Percentiles rank a stretch among this genome's conserved stretches.
Conservation (phyloP, 192 early-diverging fungal genomes). For the Allomyces arbusculus region DNA sequence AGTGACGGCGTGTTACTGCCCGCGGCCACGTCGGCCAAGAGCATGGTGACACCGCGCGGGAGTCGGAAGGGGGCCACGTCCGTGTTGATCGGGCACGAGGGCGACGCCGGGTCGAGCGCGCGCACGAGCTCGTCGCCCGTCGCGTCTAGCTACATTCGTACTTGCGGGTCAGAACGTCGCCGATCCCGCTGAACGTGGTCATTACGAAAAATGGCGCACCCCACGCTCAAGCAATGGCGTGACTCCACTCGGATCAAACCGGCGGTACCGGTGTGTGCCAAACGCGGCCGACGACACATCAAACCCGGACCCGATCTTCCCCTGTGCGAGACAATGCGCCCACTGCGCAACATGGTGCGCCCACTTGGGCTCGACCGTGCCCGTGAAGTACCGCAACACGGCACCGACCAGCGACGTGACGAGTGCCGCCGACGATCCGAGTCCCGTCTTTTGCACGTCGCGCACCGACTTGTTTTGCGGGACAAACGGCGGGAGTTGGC, state of each 20-base stretch:
- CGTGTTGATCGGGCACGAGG: conserved; percentile 18
- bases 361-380: conserved; percentile 17
- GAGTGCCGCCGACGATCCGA: conserved; percentile 92
- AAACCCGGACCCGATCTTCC: conserved; percentile 92
- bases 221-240: conserved; percentile 1
- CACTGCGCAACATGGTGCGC: conserved; percentile 80
- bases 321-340: conserved; percentile 90
- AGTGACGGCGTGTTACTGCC: conserved; percentile 88
- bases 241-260: conserved; percentile 57
- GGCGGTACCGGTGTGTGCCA: conserved; percentile 67
- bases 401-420: conserved; percentile 74
- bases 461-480: conserved; percentile 12
- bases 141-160: not conserved
- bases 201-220: not conserved
- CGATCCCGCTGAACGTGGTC: not conserved
- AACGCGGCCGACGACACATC: conserved; percentile 84
- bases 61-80: conserved; percentile 36
- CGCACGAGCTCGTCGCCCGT: not conserved
- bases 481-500: conserved; percentile 35
- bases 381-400: conserved; percentile 52
- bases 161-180: too few species aligned
- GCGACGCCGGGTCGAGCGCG: too few species aligned
- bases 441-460: conserved; percentile 84
- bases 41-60: conserved; percentile 48
- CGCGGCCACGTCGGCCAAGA: conserved; percentile 80